Evolutionary conservation across 2,329 filamentous ascomycete species (phyloP).

Genomic region (Rhexocercosporidium sp.): DNA sequence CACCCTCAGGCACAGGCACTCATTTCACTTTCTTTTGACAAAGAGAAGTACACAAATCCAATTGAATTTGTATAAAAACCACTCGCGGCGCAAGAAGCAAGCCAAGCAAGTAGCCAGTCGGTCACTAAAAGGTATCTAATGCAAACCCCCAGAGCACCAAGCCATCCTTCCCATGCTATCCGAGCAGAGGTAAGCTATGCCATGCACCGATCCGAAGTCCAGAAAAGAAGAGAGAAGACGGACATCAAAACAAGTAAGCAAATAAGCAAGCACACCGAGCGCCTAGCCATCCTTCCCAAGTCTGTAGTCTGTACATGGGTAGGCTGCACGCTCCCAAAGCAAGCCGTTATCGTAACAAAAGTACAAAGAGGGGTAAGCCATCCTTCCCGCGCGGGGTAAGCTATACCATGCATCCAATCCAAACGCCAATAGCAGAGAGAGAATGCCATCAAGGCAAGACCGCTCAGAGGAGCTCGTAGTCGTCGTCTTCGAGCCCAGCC

Average conservation of each 20-base stretch:
- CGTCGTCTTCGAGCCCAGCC: conserved; percentile 37
- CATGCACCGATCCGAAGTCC: conserved; percentile 16
- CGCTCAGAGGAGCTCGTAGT: conserved; percentile 39
- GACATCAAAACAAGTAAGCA: conserved; percentile 9
- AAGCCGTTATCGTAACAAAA: conserved; percentile 13
- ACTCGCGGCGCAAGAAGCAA: conserved; percentile 1
- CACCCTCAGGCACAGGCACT: not conserved
- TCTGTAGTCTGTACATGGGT: conserved; percentile 32
- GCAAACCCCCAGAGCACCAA: conserved; percentile 22
- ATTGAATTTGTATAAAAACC: conserved; percentile 10
- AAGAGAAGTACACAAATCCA: not conserved
- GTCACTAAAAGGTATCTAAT: conserved; percentile 18
- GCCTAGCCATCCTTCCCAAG: conserved; percentile 38
- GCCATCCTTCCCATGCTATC: conserved; percentile 35
- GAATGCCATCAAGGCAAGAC: conserved; percentile 16
- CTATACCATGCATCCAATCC: conserved; percentile 31
- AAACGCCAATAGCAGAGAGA: conserved; percentile 25
- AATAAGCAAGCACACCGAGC: conserved; percentile 12
- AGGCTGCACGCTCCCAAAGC: conserved; percentile 28
- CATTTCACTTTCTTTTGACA: not conserved
- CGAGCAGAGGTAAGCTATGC: conserved; percentile 34
- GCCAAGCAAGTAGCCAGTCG: conserved; percentile 2
- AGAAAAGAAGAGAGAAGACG: not conserved
- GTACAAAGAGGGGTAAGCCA: conserved; percentile 30
- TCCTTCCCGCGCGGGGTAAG: conserved; percentile 35